Percentiles rank a stretch among this genome's conserved stretches.
These are phyloP conservation scores for Wickerhamiella lipophila DNA, from an alignment of 805 yeast species.

Conservation along the genomic window DNA sequence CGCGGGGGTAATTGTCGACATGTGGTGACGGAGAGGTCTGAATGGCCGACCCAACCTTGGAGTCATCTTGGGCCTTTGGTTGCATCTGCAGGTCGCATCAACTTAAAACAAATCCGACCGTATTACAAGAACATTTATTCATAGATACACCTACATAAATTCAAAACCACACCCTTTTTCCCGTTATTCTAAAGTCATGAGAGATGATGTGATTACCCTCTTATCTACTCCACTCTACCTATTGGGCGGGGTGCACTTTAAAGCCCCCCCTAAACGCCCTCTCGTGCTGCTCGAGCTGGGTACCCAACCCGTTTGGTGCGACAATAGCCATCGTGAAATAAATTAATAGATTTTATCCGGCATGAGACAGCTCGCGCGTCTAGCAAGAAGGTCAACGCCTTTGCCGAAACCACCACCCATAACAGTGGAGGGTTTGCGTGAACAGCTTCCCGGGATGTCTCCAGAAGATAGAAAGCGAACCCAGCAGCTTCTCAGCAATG, in stretches of 20 bases:
- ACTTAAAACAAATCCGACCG: neutral
- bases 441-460: conserved; percentile 15
- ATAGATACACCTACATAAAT: neutral
- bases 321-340: neutral
- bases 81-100: neutral
- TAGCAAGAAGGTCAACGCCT: neutral
- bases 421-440: conserved; percentile 4
- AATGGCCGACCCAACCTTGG: neutral
- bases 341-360: neutral
- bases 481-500: conserved; percentile 11
- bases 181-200: neutral
- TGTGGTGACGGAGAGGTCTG: conserved; percentile 3
- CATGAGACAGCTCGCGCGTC: neutral
- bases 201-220: neutral
- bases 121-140: neutral
- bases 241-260: neutral
- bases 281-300: too few relatives aligned
- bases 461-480: conserved; percentile 13
- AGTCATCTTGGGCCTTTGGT: neutral
- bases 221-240: neutral
- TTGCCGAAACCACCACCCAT: conserved; percentile 4
- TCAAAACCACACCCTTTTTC: neutral
- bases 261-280: too few relatives aligned
- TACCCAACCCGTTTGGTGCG: too few relatives aligned
- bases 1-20: conserved; percentile 13